Percentiles rank a stretch among this genome's conserved stretches.
Conservation (phyloP, 192 early-diverging fungal genomes). For the Backusella morwellensis region DNA sequence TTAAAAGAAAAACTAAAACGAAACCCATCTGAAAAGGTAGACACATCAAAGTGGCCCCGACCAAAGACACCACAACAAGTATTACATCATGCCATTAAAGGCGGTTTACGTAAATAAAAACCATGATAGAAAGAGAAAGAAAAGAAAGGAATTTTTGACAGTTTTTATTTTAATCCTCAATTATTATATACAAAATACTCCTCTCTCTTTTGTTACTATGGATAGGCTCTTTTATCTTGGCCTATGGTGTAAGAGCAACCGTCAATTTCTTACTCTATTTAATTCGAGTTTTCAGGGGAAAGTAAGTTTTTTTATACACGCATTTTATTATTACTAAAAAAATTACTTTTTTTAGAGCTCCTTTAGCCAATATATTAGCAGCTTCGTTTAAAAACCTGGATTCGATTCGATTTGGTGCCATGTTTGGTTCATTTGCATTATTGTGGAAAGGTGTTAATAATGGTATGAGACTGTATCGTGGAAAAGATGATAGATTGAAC, state of each 20-base stretch:
- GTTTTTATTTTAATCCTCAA: neutral
- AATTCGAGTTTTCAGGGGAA: conserved; percentile 39
- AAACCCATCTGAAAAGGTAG: conserved; percentile 21
- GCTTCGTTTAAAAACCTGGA: conserved; percentile 55
- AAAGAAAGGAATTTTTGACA: neutral
- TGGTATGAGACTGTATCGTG: conserved; percentile 45
- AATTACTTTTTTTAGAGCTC: conserved; percentile 27
- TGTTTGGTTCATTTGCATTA: conserved; percentile 76
- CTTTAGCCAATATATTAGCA: conserved; percentile 41
- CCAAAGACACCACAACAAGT: conserved; percentile 34
- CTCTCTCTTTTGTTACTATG: neutral
- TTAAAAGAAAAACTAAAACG: conserved; percentile 30
- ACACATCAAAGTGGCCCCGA: conserved; percentile 28
- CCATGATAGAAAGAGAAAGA: neutral
- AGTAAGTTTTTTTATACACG: conserved; percentile 20
- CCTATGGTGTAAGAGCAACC: conserved; percentile 52
- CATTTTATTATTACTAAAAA: conserved; percentile 1
- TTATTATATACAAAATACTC: neutral
- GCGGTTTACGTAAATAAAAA: conserved; percentile 41
- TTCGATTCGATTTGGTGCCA: conserved; percentile 66
- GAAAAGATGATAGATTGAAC: conserved; percentile 55
- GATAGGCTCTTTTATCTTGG: conserved; percentile 48
- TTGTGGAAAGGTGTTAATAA: conserved; percentile 76
- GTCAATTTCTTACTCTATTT: conserved; percentile 54
- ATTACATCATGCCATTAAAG: conserved; percentile 45